A percentile compares a stretch with the other conserved stretches of the same genome.
Evolutionary conservation across 208 protist species (phyloP).

Genomic region (Blastocrithidia nonstop): DNA sequence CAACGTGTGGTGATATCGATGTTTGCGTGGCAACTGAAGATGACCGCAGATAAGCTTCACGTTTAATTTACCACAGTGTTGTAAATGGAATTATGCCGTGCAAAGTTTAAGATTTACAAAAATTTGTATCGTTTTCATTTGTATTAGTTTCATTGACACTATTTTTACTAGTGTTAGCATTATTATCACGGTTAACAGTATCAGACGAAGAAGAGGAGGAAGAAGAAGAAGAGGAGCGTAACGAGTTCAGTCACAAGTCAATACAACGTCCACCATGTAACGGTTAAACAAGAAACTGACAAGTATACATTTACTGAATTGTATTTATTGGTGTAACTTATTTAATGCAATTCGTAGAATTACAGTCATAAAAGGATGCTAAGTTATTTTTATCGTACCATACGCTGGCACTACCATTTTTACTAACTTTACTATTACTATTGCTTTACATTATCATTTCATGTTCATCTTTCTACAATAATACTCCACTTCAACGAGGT

Average conservation of each 20-base stretch:
- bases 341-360: neutral
- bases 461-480: conserved; percentile 5
- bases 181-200: too few relatives aligned
- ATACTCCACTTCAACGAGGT: conserved; percentile 33
- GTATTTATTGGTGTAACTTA: neutral
- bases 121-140: neutral
- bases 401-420: conserved; percentile 14
- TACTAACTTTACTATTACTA: conserved; percentile 1
- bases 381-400: neutral
- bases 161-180: too few relatives aligned
- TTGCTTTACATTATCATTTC: neutral
- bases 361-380: neutral
- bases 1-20: too few relatives aligned
- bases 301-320: conserved; percentile 9
- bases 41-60: conserved; percentile 20
- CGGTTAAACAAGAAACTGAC: conserved; percentile 37
- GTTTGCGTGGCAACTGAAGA: neutral
- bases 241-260: too few relatives aligned
- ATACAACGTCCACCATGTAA: conserved; percentile 31
- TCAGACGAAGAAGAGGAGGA: too few relatives aligned
- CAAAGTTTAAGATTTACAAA: neutral
- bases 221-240: too few relatives aligned
- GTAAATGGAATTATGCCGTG: conserved; percentile 39
- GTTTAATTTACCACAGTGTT: conserved; percentile 30
- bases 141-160: too few relatives aligned